These are phyloP conservation scores for Alternaria ventricosa DNA, from an alignment of 2,329 filamentous ascomycete genomes.

Conservation along the genomic window DNA sequence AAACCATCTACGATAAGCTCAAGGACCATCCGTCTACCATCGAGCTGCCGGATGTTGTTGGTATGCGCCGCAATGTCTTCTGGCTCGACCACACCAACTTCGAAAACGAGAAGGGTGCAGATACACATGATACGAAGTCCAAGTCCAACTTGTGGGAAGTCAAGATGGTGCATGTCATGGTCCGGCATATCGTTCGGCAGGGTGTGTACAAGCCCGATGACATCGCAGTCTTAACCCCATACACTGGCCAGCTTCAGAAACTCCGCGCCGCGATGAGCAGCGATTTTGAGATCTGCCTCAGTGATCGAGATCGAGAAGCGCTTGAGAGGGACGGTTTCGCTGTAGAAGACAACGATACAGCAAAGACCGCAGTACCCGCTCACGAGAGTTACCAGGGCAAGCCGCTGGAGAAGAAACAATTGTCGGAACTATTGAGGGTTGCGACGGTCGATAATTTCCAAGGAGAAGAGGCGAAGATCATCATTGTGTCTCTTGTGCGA, in stretches of 20 bases:
- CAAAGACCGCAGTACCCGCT: neutral
- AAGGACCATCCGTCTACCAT: constrained; percentile 55
- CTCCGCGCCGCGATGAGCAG: constrained; percentile 55
- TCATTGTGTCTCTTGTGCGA: constrained; percentile 73
- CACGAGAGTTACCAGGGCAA: constrained; percentile 12
- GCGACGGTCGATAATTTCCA: constrained; percentile 80
- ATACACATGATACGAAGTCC: constrained; percentile 49
- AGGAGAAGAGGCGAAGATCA: constrained; percentile 75
- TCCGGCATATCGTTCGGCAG: constrained; percentile 70
- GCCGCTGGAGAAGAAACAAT: constrained; percentile 29
- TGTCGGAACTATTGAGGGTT: constrained; percentile 43
- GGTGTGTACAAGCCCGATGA: constrained; percentile 65
- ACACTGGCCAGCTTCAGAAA: constrained; percentile 63
- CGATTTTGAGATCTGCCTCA: constrained; percentile 67
- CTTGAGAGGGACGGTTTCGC: constrained; percentile 48
- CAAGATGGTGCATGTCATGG: constrained; percentile 67
- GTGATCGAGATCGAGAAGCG: constrained; percentile 66
- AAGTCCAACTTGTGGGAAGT: constrained; percentile 67
- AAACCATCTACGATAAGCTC: constrained; percentile 64
- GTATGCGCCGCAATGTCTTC: constrained; percentile 62
- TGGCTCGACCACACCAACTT: constrained; percentile 66
- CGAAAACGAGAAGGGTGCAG: constrained; percentile 45
- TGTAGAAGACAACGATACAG: neutral
- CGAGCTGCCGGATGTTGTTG: constrained; percentile 57
- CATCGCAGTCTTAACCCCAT: constrained; percentile 75